Evolutionary conservation across 257 asterid species (phyloP).

Genomic region (Primulina tabacum): DNA sequence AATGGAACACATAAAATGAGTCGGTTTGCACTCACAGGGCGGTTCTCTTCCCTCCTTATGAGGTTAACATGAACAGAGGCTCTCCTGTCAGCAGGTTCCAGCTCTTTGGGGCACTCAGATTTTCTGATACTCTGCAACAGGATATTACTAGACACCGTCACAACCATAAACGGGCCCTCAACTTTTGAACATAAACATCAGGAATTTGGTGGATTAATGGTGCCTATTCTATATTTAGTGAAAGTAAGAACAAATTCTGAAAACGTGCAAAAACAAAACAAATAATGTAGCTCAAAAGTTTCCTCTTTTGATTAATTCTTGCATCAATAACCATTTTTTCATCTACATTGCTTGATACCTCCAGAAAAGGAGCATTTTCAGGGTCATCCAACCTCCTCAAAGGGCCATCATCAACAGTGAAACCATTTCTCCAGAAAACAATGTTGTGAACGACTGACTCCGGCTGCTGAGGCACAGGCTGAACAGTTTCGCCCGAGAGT

Average conservation of each 20-base stretch:
- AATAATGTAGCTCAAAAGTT: neutral
- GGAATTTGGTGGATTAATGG: neutral
- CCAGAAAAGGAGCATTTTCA: slow-evolving; percentile 72
- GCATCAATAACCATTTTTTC: neutral
- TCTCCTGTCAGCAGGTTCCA: slow-evolving; percentile 78
- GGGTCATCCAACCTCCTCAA: slow-evolving; percentile 95
- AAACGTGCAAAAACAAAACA: neutral
- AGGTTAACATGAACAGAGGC: slow-evolving; percentile 78
- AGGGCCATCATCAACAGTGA: slow-evolving; percentile 89
- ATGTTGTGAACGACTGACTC: slow-evolving; percentile 74
- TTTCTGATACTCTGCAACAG: slow-evolving; percentile 72
- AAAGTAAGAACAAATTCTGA: neutral
- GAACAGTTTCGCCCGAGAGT: slow-evolving; percentile 67
- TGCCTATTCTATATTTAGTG: neutral
- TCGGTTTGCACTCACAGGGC: slow-evolving; percentile 54
- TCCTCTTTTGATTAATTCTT: neutral
- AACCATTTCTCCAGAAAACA: slow-evolving; percentile 97
- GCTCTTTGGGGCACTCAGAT: slow-evolving; percentile 93
- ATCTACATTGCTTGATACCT: slow-evolving; percentile 43
- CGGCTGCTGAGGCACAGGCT: slow-evolving; percentile 69
- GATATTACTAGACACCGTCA: slow-evolving; percentile 15
- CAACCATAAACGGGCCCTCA: neutral
- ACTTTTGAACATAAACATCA: neutral
- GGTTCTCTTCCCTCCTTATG: slow-evolving; percentile 76
- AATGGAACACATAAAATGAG: neutral